phyloP scores from a whole-genome alignment of 352 stramenopile species.

The Phytopythium sindhum region DNA sequence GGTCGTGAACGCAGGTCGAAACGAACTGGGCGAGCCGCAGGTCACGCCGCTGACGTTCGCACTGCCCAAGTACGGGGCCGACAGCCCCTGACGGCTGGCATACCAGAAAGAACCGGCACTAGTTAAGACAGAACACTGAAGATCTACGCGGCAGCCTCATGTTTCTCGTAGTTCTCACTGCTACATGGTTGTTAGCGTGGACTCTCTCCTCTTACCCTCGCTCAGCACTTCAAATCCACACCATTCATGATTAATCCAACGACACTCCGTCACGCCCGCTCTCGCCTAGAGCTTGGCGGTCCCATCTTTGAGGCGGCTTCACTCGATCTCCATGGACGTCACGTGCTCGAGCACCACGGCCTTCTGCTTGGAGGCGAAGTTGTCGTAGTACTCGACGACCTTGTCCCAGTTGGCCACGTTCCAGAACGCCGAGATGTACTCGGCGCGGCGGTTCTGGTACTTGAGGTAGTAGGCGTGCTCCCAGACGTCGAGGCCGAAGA shows the following conservation, averaged over 20 bases:
- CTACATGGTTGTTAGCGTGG: background rate
- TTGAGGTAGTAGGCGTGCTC: conserved; percentile 97
- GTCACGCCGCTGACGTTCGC: conserved; percentile 37
- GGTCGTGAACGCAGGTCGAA: conserved; percentile 16
- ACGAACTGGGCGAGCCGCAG: conserved; percentile 31
- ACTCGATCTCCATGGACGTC: background rate
- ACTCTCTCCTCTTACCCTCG: too few species aligned
- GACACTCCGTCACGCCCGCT: background rate
- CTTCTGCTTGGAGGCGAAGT: conserved; percentile 83
- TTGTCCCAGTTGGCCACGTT: conserved; percentile 96
- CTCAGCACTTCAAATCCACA: too few species aligned
- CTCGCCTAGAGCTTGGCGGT: background rate
- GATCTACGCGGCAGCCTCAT: background rate
- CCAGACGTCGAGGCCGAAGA: conserved; percentile 95
- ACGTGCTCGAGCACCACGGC: conserved; percentile 46
- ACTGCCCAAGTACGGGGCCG: conserved; percentile 15
- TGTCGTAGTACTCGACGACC: conserved; percentile 90
- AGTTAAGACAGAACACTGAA: too few species aligned
- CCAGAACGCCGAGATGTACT: conserved; percentile 98
- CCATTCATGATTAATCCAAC: background rate
- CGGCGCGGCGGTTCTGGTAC: conserved; percentile 95
- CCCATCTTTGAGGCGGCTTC: background rate
- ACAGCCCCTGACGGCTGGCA: background rate
- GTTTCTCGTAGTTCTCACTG: background rate
- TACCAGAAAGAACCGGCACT: background rate